Evolutionary conservation across 2,329 filamentous ascomycete genomes (phyloP).

Genomic region (Thelonectria rubi): DNA sequence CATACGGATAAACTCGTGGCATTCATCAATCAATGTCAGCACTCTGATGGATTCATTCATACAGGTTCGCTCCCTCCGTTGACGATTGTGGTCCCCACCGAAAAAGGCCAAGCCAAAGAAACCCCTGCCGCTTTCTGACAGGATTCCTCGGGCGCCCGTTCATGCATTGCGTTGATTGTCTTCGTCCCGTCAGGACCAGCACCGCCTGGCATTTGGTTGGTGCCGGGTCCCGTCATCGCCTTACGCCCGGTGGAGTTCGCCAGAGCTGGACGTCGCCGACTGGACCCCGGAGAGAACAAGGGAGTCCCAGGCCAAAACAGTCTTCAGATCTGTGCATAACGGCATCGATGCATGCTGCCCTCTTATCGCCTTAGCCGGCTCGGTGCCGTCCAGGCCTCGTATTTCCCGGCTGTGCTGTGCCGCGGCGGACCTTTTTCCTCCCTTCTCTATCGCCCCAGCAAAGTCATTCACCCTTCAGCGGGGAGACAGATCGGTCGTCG

Average conservation of each 20-base stretch:
- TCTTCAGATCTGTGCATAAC: constrained; percentile 9
- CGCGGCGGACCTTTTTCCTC: constrained; percentile 1
- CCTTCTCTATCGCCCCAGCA: constrained; percentile 3
- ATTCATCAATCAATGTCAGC: constrained; percentile 1
- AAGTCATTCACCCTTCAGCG: constrained; percentile 5
- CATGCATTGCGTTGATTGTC: constrained; percentile 14
- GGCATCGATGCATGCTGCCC: neutral
- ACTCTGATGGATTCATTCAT: neutral
- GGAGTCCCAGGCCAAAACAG: constrained; percentile 9
- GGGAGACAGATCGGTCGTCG: neutral
- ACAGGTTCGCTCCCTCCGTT: neutral
- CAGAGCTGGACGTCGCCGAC: neutral
- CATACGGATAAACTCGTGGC: too few species aligned
- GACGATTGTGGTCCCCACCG: constrained; percentile 1
- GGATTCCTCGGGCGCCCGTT: constrained; percentile 13
- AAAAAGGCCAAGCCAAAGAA: constrained; percentile 7
- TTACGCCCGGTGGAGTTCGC: constrained; percentile 8
- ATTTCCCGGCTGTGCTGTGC: constrained; percentile 19
- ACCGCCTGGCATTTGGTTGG: constrained; percentile 14
- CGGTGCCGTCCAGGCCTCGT: constrained; percentile 12
- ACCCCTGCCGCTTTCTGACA: constrained; percentile 10
- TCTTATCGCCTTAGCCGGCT: constrained; percentile 1
- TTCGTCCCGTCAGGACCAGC: neutral
- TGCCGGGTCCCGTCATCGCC: constrained; percentile 7
- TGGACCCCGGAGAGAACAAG: constrained; percentile 9